Evolutionary conservation across 306 rosid genomes (phyloP).

Genomic region (Trichosanthes cucumerina): DNA sequence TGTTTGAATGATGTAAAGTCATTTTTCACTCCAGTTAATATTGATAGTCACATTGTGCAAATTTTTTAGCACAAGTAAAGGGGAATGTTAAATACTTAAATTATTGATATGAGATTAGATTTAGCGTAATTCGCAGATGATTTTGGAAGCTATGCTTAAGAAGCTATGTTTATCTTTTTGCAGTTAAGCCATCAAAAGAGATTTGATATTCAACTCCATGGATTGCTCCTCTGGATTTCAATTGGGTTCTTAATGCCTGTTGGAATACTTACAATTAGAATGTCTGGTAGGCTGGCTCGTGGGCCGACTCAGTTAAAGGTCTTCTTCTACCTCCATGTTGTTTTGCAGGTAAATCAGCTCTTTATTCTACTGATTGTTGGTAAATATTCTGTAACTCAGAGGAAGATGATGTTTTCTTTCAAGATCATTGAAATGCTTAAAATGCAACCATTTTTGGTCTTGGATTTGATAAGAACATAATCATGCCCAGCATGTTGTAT

Average conservation of each 20-base stretch:
- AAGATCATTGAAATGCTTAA: not conserved
- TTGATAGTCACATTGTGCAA: not conserved
- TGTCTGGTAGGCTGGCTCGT: conserved; percentile 34
- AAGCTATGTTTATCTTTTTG: not conserved
- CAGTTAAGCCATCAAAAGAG: conserved; percentile 51
- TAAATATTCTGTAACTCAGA: not conserved
- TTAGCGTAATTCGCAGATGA: not conserved
- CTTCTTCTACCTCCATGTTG: conserved; percentile 70
- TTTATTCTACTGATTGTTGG: not conserved
- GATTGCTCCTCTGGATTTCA: conserved; percentile 79
- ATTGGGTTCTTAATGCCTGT: conserved; percentile 71
- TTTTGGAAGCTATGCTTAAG: not conserved
- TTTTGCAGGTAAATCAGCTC: conserved; percentile 52
- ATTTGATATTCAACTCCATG: conserved; percentile 63
- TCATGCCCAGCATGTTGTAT: not conserved
- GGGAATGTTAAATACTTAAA: not conserved
- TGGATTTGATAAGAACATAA: conserved; percentile 7
- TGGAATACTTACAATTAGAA: conserved; percentile 68
- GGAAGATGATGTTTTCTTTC: not conserved
- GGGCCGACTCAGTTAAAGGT: conserved; percentile 40
- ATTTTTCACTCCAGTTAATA: not conserved
- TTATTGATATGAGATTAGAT: not conserved
- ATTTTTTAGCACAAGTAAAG: not conserved
- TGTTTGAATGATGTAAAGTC: not conserved
- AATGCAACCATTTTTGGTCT: not conserved